Evolutionary conservation across 768 basidiomycete genomes (phyloP).

Genomic region (Mycena filopes): DNA sequence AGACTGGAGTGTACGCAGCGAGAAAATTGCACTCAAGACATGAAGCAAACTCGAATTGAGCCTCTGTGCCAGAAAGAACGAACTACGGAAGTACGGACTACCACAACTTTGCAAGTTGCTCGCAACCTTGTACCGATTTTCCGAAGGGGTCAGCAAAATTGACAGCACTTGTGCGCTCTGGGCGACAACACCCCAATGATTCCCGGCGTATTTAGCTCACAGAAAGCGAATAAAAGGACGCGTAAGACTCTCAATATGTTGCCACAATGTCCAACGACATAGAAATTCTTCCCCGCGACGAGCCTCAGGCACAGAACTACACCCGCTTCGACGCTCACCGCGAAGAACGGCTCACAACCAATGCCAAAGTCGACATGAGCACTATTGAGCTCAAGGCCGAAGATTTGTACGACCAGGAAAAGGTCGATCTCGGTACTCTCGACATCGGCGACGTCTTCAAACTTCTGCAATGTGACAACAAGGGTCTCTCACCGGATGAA

Average conservation of each 20-base stretch:
- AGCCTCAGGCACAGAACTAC: conserved; percentile 69
- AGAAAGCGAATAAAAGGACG: conserved; percentile 4
- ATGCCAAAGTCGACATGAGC: conserved; percentile 90
- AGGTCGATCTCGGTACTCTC: conserved; percentile 98
- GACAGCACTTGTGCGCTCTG: not conserved
- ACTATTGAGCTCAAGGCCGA: conserved; percentile 92
- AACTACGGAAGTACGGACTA: not conserved
- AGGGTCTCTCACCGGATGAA: conserved; percentile 82
- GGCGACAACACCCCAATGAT: not conserved
- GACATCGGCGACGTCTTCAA: conserved; percentile 97
- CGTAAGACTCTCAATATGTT: conserved; percentile 53
- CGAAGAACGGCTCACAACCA: conserved; percentile 69
- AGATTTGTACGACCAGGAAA: conserved; percentile 97
- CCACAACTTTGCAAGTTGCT: no score
- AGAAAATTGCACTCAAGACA: no score
- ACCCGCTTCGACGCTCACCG: conserved; percentile 88
- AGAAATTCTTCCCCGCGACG: no score
- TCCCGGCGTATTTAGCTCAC: conserved; percentile 11
- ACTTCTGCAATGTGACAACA: conserved; percentile 89
- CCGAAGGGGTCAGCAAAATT: not conserved
- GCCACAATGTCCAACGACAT: conserved; percentile 5
- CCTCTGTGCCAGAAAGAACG: no score
- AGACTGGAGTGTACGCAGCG: no score
- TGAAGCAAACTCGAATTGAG: no score
- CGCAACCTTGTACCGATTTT: no score